Percentiles rank a stretch among this genome's conserved stretches.
phyloP scores from a whole-genome alignment of 176 grass and related monocot species.

The sorghum (Sorghum bicolor) region Sorghum_bicolor_NCBIv3 NC_012873.2:7790501-7791000 shows the following conservation, averaged over 20 bases:
- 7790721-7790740: no score
- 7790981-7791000: conserved; percentile 32
- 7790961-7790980: conserved; percentile 31
- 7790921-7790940: neutral
- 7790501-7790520: neutral
- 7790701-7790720: no score
- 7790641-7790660: conserved; percentile 10
- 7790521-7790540: neutral
- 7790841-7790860: no score
- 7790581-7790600: conserved; percentile 30
- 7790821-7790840: no score
- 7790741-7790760: no score
- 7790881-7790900: neutral
- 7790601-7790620: no score
- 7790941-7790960: neutral
- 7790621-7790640: neutral
- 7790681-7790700: no score
- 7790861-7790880: neutral
- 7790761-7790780: no score
- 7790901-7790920: neutral
- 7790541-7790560: conserved; percentile 50
- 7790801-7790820: no score
- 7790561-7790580: conserved; percentile 25
- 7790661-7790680: conserved; percentile 14
- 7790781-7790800: no score